phyloP scores from a whole-genome alignment of 164 flowering plant species.

The Vitis rotundifolia region DNA sequence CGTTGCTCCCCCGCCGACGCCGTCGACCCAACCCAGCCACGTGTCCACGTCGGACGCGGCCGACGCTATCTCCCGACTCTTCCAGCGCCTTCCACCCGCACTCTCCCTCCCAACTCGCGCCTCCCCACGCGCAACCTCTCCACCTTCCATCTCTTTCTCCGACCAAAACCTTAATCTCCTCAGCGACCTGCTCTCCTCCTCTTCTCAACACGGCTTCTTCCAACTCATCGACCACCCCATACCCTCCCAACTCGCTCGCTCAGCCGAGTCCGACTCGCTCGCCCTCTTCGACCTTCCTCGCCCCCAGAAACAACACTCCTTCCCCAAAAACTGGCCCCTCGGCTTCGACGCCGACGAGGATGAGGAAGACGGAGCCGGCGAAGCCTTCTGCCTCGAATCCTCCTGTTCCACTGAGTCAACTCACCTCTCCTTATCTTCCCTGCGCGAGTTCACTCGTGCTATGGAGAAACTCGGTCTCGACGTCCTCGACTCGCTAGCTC shows the following conservation, averaged over 20 bases:
- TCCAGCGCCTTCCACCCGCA: constrained; percentile 69
- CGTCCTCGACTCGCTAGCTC: constrained; percentile 41
- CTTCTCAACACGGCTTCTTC: constrained; percentile 58
- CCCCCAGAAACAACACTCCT: constrained; percentile 33
- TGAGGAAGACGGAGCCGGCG: constrained; percentile 19
- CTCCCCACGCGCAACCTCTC: constrained; percentile 31
- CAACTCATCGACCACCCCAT: constrained; percentile 53
- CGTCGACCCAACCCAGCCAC: constrained; percentile 41
- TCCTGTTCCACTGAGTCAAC: constrained; percentile 30
- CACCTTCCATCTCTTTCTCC: constrained; percentile 40
- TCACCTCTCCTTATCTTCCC: constrained; percentile 29
- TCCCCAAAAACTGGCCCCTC: constrained; percentile 62
- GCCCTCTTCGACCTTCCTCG: constrained; percentile 51
- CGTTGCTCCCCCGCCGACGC: constrained; percentile 88
- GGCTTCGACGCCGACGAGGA: constrained; percentile 48
- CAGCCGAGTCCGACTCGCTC: constrained; percentile 58
- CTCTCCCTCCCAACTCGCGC: constrained; percentile 60
- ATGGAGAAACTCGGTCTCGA: constrained; percentile 59
- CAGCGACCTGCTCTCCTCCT: constrained; percentile 17
- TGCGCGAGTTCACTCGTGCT: constrained; percentile 45
- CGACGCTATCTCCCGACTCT: constrained; percentile 51
- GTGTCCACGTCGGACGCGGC: constrained; percentile 36
- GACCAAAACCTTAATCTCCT: constrained; percentile 16
- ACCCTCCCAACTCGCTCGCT: constrained; percentile 48
- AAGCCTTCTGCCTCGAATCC: constrained; percentile 59